These are phyloP conservation scores for Manihot esculenta DNA, from an alignment of 441 rosid species.

Conservation along the genomic window DNA sequence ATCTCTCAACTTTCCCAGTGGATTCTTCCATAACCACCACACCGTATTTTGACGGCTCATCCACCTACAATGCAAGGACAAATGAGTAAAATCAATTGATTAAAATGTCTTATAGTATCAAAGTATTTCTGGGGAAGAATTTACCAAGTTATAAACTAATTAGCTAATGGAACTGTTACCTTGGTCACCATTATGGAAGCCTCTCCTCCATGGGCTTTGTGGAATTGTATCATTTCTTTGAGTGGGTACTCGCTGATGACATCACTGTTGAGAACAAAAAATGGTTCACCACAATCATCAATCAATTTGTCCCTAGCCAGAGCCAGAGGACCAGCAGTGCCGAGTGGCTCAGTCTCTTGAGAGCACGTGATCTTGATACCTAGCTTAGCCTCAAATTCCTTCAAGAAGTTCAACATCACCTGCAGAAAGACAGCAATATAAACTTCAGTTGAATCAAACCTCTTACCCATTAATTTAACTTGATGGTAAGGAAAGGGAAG, in stretches of 20 bases:
- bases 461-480: slow-evolving; percentile 4
- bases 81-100: slow-evolving; percentile 6
- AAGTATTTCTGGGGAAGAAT: background rate
- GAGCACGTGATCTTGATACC: slow-evolving; percentile 94
- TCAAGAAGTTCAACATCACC: slow-evolving; percentile 95
- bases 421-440: slow-evolving; percentile 27
- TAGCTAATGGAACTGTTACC: slow-evolving; percentile 41
- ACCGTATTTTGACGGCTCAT: slow-evolving; percentile 95
- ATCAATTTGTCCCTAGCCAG: slow-evolving; percentile 89
- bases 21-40: slow-evolving; percentile 90
- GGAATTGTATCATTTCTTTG: slow-evolving; percentile 82
- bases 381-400: slow-evolving; percentile 82
- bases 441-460: background rate
- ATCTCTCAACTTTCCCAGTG: slow-evolving; percentile 75
- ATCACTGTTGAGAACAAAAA: slow-evolving; percentile 97
- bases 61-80: slow-evolving; percentile 49
- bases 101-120: background rate
- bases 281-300: slow-evolving; percentile 82
- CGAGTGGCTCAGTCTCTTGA: slow-evolving; percentile 98
- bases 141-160: background rate
- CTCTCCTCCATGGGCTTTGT: slow-evolving; percentile 89
- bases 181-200: slow-evolving; percentile 99
- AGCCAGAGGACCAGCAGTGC: slow-evolving; percentile 99
- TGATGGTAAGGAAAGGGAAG: background rate
- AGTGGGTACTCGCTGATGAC: slow-evolving; percentile 96